These are phyloP conservation scores for Nigrospora sphaerica DNA, from an alignment of 2,329 filamentous ascomycete species.

Conservation along the genomic window DNA sequence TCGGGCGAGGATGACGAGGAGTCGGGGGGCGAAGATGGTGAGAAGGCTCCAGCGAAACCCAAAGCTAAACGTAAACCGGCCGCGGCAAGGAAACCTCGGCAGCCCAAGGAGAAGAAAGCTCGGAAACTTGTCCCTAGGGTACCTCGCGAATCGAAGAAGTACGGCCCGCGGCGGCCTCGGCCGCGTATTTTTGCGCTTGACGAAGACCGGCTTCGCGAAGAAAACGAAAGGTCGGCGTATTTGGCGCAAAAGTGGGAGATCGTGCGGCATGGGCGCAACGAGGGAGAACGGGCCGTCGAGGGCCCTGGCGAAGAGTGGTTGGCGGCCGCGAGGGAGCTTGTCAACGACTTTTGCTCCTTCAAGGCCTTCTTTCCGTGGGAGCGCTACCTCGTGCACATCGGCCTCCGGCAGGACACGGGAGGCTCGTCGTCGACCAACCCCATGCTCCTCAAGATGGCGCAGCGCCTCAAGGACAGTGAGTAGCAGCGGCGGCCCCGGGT, in stretches of 20 bases:
- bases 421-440: constrained; percentile 22
- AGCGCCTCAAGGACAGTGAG: constrained; percentile 47
- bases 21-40: neutral
- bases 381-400: constrained; percentile 53
- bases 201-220: constrained; percentile 21
- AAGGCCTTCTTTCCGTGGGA: constrained; percentile 62
- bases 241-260: constrained; percentile 29
- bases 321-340: constrained; percentile 49
- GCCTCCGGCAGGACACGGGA: constrained; percentile 30
- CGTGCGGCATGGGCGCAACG: constrained; percentile 20
- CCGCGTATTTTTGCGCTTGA: constrained; percentile 20
- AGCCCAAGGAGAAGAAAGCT: neutral
- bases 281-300: constrained; percentile 18
- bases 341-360: constrained; percentile 57
- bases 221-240: constrained; percentile 21
- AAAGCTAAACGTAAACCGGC: neutral
- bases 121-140: neutral
- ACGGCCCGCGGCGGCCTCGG: constrained; percentile 12
- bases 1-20: neutral
- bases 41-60: neutral
- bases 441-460: constrained; percentile 47
- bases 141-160: neutral
- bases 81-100: neutral
- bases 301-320: constrained; percentile 48
- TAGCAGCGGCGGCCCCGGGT: constrained; percentile 4